Evolutionary conservation across 2,329 filamentous ascomycete species (phyloP), one percentile per base, ranked within the genome.

Genomic region (Pyricularia grisea): DNA sequence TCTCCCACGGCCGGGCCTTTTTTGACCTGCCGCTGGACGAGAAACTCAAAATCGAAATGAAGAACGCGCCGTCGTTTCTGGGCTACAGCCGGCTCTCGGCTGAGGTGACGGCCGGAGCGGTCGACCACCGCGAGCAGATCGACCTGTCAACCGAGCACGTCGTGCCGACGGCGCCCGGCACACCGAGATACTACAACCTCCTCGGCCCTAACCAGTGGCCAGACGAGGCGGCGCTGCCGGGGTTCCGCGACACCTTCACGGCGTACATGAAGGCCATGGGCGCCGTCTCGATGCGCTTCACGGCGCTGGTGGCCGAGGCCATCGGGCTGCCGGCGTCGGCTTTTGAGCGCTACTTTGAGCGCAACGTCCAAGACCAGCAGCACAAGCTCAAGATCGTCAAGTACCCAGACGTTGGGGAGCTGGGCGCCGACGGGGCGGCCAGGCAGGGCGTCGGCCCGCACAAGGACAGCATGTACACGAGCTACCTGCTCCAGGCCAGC

Each of bases 361-460:
- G 50, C 58, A 33, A n/a, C 28, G n/a, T 17, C n/a, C 79, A 84
- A 82, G 78, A 85, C 73, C 82, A 87, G 81, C 92, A 95, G 80
- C 92, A 96, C 81, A 96, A 96, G 82, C 84, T 96, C 74, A 97
- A 97, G 81, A 90, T 97, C 70, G 90, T 96, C 70, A 92, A 92
- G 80, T 96, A 95, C 76, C 93, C 93, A 0, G 92, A 95, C 76
- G 78, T 86, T 14, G 78, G 81, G n/a, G 84, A 88, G 76, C 79
- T 91, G 1, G 86, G 84, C 0, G 60, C 12, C 0, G 17, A 7
- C 27, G 77, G 83, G 2, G 77, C 72, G 80, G 77, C 58, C n/a
- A 76, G 74, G 27, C 77, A 84, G 72, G 83, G 83, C 42, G 90
- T 94, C 0, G 92, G 92, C 0, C 91, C 92, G 42, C 92, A 94